These are phyloP conservation scores for Malus fusca DNA, from an alignment of 306 rosid species.

Conservation along the genomic window DNA sequence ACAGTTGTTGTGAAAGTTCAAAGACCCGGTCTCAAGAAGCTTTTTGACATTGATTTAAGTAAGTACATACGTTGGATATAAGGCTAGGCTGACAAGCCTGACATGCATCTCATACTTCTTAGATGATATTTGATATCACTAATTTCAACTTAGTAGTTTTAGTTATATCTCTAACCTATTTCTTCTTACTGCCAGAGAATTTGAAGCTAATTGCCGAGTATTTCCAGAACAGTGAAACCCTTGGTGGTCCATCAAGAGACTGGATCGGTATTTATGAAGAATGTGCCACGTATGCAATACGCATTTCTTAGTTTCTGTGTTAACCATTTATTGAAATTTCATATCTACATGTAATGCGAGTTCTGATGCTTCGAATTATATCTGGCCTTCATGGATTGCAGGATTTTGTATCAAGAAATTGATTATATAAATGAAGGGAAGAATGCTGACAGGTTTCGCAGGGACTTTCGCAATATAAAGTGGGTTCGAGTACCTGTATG, in stretches of 20 bases:
- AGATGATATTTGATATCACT: neutral
- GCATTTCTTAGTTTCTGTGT: slow-evolving; percentile 1
- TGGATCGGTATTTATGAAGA: slow-evolving; percentile 94
- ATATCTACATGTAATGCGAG: neutral
- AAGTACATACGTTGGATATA: slow-evolving; percentile 28
- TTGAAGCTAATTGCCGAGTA: slow-evolving; percentile 90
- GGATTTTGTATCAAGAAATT: slow-evolving; percentile 88
- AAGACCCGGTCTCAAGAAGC: slow-evolving; percentile 94
- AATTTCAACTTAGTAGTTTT: neutral
- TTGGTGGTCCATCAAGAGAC: slow-evolving; percentile 85
- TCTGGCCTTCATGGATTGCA: slow-evolving; percentile 22
- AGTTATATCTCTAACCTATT: slow-evolving; percentile 5
- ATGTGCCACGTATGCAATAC: slow-evolving; percentile 66
- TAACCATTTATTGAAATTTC: neutral
- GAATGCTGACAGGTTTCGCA: slow-evolving; percentile 76
- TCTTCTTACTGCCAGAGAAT: slow-evolving; percentile 49
- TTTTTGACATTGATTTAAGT: slow-evolving; percentile 92
- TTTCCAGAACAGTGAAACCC: slow-evolving; percentile 80
- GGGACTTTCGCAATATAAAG: slow-evolving; percentile 82
- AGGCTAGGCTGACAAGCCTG: neutral
- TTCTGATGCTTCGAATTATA: neutral
- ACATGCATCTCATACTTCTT: neutral
- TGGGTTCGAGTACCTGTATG: slow-evolving; percentile 97
- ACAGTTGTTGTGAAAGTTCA: slow-evolving; percentile 86
- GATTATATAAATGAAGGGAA: slow-evolving; percentile 89